phyloP scores from a whole-genome alignment of 2,329 filamentous ascomycete genomes.

The Ophiostoma quercus region DNA sequence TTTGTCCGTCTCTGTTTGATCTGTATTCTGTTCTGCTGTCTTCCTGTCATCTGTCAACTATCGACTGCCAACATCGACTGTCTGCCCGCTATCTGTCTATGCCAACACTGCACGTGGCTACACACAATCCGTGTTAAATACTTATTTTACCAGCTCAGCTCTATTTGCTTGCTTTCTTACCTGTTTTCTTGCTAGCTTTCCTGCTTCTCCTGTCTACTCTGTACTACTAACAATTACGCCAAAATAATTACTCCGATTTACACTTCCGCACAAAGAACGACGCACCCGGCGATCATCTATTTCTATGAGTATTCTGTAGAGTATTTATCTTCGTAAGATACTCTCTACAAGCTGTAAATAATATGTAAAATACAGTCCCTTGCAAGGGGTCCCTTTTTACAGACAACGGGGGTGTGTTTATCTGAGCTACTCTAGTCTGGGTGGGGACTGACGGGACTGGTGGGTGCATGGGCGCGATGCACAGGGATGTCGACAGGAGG shows the following conservation, averaged over 20 bases:
- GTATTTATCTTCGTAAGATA: too few relatives aligned
- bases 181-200: too few relatives aligned
- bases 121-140: not conserved
- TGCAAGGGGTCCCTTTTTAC: not conserved
- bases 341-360: too few relatives aligned
- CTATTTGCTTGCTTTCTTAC: not conserved
- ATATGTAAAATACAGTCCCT: not conserved
- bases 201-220: not conserved
- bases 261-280: too few relatives aligned
- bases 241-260: not conserved
- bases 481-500: constrained; percentile 16
- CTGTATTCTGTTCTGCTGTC: too few relatives aligned
- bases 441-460: constrained; percentile 7
- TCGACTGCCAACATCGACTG: too few relatives aligned
- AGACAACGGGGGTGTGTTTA: not conserved
- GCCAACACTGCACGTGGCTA: not conserved
- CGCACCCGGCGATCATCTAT: too few relatives aligned
- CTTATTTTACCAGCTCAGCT: not conserved
- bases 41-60: too few relatives aligned
- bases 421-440: not conserved
- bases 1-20: too few relatives aligned
- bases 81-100: too few relatives aligned
- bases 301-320: too few relatives aligned
- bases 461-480: constrained; percentile 7
- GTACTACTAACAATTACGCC: too few relatives aligned